A percentile compares a stretch with the other conserved stretches of the same genome.
These are phyloP conservation scores for Pestalotiopsis fici DNA, from an alignment of 2,329 filamentous ascomycete species.

Conservation along the genomic window DNA sequence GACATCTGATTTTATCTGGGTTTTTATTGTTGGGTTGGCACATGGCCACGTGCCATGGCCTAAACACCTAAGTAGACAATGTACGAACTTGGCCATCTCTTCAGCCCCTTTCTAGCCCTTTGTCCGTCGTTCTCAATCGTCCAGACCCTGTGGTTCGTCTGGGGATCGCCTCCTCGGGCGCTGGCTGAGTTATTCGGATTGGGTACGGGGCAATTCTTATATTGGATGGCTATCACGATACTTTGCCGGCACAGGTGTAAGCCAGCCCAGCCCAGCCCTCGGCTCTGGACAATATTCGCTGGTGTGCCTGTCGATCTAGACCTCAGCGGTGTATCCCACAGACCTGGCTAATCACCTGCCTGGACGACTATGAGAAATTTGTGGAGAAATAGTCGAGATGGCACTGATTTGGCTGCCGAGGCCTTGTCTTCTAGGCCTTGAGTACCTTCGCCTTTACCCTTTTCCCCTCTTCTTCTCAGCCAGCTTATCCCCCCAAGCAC, in stretches of 20 bases:
- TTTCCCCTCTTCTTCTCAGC: neutral
- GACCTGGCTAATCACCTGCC: neutral
- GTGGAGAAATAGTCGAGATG: neutral
- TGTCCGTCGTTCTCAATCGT: neutral
- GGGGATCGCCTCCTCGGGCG: neutral
- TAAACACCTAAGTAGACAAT: neutral
- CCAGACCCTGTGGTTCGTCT: too few relatives aligned
- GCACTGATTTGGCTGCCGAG: neutral
- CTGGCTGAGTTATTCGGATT: neutral
- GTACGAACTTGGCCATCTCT: neutral
- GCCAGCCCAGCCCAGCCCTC: neutral
- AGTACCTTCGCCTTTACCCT: neutral
- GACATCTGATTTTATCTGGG: neutral
- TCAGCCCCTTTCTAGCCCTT: neutral
- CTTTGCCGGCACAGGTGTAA: neutral
- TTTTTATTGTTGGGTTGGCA: neutral
- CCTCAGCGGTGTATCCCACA: neutral
- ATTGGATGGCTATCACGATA: neutral
- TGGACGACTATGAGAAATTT: neutral
- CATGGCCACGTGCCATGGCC: neutral
- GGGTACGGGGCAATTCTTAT: neutral
- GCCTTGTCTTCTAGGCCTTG: neutral
- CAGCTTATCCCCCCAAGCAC: neutral
- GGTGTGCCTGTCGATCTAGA: conserved; percentile 3
- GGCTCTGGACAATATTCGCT: neutral